These are phyloP conservation scores for Monosporascus sp. DNA, from an alignment of 2,329 filamentous ascomycete genomes.

Conservation along the genomic window DNA sequence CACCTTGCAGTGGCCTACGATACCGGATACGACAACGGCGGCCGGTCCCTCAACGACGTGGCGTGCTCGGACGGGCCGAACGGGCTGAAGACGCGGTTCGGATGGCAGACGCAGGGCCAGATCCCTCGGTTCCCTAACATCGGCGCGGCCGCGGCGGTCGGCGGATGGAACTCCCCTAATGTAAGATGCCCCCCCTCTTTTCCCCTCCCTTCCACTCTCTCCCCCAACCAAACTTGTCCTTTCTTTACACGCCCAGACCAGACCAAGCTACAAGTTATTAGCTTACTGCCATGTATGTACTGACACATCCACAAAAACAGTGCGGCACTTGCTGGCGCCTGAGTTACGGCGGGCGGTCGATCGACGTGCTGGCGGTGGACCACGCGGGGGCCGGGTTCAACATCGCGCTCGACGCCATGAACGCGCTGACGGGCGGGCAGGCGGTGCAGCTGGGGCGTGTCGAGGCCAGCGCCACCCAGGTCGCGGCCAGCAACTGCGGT, in stretches of 20 bases:
- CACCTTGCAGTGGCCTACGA: conserved; percentile 61
- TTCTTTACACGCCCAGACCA: too few species aligned
- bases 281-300: neutral
- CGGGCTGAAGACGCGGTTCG: conserved; percentile 59
- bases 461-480: conserved; percentile 43
- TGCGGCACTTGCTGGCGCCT: conserved; percentile 59
- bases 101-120: conserved; percentile 51
- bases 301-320: conserved; percentile 14
- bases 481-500: conserved; percentile 39
- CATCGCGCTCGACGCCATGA: conserved; percentile 51
- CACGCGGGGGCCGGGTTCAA: conserved; percentile 47
- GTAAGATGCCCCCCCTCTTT: conserved; percentile 17
- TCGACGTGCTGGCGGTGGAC: conserved; percentile 55
- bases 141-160: conserved; percentile 48
- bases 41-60: conserved; percentile 50
- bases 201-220: neutral
- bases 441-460: conserved; percentile 47
- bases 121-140: conserved; percentile 50
- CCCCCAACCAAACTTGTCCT: neutral
- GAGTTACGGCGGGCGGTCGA: conserved; percentile 43
- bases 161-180: conserved; percentile 48
- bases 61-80: conserved; percentile 65
- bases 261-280: too few species aligned
- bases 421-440: conserved; percentile 49
- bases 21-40: conserved; percentile 59